Evolutionary conservation across 2,329 filamentous ascomycete genomes (phyloP).

Genomic region (Aspergillus clavatus): DNA sequence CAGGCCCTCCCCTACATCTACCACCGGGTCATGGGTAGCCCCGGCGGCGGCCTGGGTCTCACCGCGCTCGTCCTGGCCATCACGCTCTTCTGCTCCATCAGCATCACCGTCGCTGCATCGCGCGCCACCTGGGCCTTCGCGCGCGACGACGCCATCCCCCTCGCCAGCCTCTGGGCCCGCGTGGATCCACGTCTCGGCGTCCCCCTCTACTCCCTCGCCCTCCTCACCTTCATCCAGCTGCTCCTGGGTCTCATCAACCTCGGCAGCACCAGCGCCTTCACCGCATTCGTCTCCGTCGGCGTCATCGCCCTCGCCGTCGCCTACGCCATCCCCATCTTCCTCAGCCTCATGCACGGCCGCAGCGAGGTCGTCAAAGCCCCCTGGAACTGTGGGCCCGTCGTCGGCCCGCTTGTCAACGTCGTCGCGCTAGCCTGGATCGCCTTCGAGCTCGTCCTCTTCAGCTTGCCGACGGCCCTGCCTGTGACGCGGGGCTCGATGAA

Average conservation of each 20-base stretch:
- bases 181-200: slow-evolving; percentile 35
- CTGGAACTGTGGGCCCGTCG: slow-evolving; percentile 44
- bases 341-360: slow-evolving; percentile 47
- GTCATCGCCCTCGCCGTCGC: slow-evolving; percentile 54
- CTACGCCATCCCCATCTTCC: slow-evolving; percentile 53
- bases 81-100: slow-evolving; percentile 52
- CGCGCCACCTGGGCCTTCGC: slow-evolving; percentile 46
- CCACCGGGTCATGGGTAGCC: slow-evolving; percentile 46
- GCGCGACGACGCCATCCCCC: slow-evolving; percentile 42
- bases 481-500: slow-evolving; percentile 52
- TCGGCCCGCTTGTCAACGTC: slow-evolving; percentile 45
- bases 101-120: slow-evolving; percentile 49
- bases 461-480: slow-evolving; percentile 50
- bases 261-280: slow-evolving; percentile 46
- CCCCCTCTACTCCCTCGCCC: slow-evolving; percentile 40
- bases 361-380: slow-evolving; percentile 45
- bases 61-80: slow-evolving; percentile 49
- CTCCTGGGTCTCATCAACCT: slow-evolving; percentile 49
- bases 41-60: slow-evolving; percentile 45
- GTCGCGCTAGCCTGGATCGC: slow-evolving; percentile 49
- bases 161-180: slow-evolving; percentile 34
- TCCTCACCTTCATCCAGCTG: slow-evolving; percentile 46
- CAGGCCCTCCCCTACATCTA: slow-evolving; percentile 52
- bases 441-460: slow-evolving; percentile 53
- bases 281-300: slow-evolving; percentile 50